These are phyloP conservation scores for Trebouxia sp. DNA, from an alignment of 139 green algal species.

Conservation along the genomic window DNA sequence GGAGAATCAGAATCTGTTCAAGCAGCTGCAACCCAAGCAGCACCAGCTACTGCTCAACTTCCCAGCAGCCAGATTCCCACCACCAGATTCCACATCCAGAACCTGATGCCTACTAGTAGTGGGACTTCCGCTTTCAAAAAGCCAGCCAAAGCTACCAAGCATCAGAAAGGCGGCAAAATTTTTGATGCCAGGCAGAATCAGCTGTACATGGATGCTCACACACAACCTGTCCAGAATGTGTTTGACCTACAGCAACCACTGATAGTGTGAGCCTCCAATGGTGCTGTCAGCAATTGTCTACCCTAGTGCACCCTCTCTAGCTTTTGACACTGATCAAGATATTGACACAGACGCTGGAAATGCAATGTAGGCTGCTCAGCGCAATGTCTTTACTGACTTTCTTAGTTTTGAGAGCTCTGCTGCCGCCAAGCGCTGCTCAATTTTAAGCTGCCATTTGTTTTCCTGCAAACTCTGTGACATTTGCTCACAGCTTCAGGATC, in stretches of 20 bases:
- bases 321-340: too few relatives aligned
- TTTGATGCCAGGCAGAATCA: conserved; percentile 1
- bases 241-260: not conserved
- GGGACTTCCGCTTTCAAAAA: not conserved
- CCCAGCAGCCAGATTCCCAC: not conserved
- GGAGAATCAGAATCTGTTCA: too few relatives aligned
- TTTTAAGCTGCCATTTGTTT: too few relatives aligned
- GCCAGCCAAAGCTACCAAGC: not conserved
- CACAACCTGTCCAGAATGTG: not conserved
- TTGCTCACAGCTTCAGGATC: too few relatives aligned
- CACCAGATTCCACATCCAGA: not conserved
- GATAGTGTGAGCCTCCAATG: conserved; percentile 7
- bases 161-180: not conserved
- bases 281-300: too few relatives aligned
- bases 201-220: not conserved
- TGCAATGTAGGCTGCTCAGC: too few relatives aligned
- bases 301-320: too few relatives aligned
- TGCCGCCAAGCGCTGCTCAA: too few relatives aligned
- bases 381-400: too few relatives aligned
- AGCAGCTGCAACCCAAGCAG: not conserved
- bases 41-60: not conserved
- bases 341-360: too few relatives aligned
- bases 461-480: too few relatives aligned
- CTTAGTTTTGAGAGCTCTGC: too few relatives aligned
- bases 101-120: not conserved